Evolutionary conservation across 2,329 filamentous ascomycete genomes (phyloP).

Genomic region (Pseudocercospora musae): DNA sequence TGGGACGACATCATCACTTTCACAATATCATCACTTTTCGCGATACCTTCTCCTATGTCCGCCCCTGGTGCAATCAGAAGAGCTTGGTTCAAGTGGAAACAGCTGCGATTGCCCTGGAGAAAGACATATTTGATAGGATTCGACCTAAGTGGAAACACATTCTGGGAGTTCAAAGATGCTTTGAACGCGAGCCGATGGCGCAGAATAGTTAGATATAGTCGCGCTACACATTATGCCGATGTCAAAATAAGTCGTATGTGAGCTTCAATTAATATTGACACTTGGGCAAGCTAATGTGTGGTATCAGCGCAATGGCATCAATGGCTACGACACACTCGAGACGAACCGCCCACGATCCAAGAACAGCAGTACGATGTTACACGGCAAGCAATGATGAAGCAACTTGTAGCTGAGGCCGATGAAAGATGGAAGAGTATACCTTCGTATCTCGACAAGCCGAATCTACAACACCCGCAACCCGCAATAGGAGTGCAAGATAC

Average conservation of each 20-base stretch:
- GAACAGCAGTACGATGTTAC: slow-evolving; percentile 58
- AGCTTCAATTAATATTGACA: neutral
- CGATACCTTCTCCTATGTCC: slow-evolving; percentile 34
- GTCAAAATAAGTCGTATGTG: slow-evolving; percentile 57
- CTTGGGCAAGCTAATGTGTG: neutral
- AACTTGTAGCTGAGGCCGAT: slow-evolving; percentile 58
- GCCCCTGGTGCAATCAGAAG: slow-evolving; percentile 38
- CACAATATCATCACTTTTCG: slow-evolving; percentile 3
- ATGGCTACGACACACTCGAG: slow-evolving; percentile 62
- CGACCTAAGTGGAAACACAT: slow-evolving; percentile 63
- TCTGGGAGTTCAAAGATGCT: slow-evolving; percentile 63
- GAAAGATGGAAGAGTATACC: slow-evolving; percentile 60
- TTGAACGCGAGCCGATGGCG: slow-evolving; percentile 53
- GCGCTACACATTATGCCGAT: slow-evolving; percentile 54
- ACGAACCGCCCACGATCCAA: slow-evolving; percentile 53
- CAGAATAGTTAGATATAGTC: slow-evolving; percentile 57
- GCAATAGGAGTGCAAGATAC: slow-evolving; percentile 45
- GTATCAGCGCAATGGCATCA: slow-evolving; percentile 62
- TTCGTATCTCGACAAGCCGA: slow-evolving; percentile 56
- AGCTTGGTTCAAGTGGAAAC: slow-evolving; percentile 63
- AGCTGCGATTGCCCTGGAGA: slow-evolving; percentile 60
- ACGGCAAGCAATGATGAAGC: slow-evolving; percentile 57
- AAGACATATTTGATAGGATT: slow-evolving; percentile 57
- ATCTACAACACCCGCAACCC: slow-evolving; percentile 47
- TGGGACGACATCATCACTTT: slow-evolving; percentile 1